Base-by-base conservation (phyloP, 2,329 filamentous ascomycete genomes). In the Neoscytalidium dimidiatum region DNA sequence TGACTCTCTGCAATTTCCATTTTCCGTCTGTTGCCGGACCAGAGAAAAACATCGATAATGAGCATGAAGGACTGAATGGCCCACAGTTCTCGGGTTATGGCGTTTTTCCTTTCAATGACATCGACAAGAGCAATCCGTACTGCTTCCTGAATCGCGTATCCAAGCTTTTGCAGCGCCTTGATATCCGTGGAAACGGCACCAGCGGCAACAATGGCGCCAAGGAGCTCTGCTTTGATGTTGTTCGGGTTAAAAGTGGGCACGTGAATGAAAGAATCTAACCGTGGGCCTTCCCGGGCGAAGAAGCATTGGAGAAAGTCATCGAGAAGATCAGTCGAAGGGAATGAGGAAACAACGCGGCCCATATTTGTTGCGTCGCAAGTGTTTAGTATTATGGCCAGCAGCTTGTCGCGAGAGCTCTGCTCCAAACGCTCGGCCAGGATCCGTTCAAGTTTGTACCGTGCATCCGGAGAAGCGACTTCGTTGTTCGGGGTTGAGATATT, bases 271-370 rank as follows among this genome's bases (percentile, higher is more conserved):
- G 82, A 80, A 52, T 85, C 86, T 0, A 87, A 80, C 66, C 87
- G 81, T 52, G 86, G 83, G 28, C 81, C 77, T 48, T 88, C 85
- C 1, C 82, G 81, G 0, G 85, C 84, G 21, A 89, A 76, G 66
- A 86, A 90, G 66, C 85, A 84, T 66, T 89, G 85, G 13, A 88
- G 80, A 64, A 90, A 78, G 9, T 83, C 86, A 68, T 90, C 87
- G 66, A 90, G 78, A 14, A 87, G 74, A 23, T 86, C 84, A 19
- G 86, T 81, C 1, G 86, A 86, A 0, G 87, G 87, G 67, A 90
- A 90, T 0, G 87, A 88, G 1, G 82, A 84, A 19, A 83, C 85
- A 21, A 86, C 84, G 57, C 80, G 83, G 66, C 68, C 69, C 72
- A 83, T 75, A 75, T 83, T 77, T 75, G 84, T 70, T 2, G 77